Evolutionary conservation across 495 filamentous ascomycete genomes (phyloP).

Genomic region (Friedmanniomyces simplex): DNA sequence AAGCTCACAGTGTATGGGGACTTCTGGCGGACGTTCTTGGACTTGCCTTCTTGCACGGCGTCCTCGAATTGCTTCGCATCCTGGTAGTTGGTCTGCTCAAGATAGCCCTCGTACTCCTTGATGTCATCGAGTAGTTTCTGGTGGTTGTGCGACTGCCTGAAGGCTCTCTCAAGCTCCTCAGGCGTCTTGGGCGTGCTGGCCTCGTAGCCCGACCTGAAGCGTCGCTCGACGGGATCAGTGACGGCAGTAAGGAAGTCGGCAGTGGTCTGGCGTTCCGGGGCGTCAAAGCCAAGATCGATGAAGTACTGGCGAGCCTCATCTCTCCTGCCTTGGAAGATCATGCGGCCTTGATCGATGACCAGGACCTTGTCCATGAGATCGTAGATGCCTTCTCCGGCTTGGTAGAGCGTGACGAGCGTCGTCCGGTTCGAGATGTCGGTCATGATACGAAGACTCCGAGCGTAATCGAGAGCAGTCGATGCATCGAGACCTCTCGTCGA

Average conservation of each 20-base stretch:
- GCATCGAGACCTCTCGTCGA: slow-evolving; percentile 73
- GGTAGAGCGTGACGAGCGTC: slow-evolving; percentile 74
- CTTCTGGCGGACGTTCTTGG: slow-evolving; percentile 55
- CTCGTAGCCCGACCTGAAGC: slow-evolving; percentile 54
- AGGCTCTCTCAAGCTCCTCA: slow-evolving; percentile 52
- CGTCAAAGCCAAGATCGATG: slow-evolving; percentile 56
- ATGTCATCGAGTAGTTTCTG: slow-evolving; percentile 47
- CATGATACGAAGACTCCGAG: slow-evolving; percentile 67
- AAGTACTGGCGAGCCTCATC: slow-evolving; percentile 59
- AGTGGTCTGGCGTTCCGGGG: slow-evolving; percentile 57
- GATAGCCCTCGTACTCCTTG: slow-evolving; percentile 47
- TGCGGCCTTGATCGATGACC: slow-evolving; percentile 55
- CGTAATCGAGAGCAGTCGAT: slow-evolving; percentile 69
- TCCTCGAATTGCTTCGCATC: slow-evolving; percentile 61
- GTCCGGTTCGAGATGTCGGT: slow-evolving; percentile 73
- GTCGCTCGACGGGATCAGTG: slow-evolving; percentile 62
- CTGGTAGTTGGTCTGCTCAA: slow-evolving; percentile 48
- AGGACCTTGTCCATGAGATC: slow-evolving; percentile 70
- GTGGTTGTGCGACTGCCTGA: slow-evolving; percentile 43
- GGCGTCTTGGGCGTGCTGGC: slow-evolving; percentile 50
- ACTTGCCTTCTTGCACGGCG: slow-evolving; percentile 58
- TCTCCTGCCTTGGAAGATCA: slow-evolving; percentile 55
- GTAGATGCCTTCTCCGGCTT: slow-evolving; percentile 75
- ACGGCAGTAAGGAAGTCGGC: slow-evolving; percentile 67
- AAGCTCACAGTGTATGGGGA: slow-evolving; percentile 65